phyloP scores from a whole-genome alignment of 768 basidiomycete species.

The Melanogaster broomeanus region DNA sequence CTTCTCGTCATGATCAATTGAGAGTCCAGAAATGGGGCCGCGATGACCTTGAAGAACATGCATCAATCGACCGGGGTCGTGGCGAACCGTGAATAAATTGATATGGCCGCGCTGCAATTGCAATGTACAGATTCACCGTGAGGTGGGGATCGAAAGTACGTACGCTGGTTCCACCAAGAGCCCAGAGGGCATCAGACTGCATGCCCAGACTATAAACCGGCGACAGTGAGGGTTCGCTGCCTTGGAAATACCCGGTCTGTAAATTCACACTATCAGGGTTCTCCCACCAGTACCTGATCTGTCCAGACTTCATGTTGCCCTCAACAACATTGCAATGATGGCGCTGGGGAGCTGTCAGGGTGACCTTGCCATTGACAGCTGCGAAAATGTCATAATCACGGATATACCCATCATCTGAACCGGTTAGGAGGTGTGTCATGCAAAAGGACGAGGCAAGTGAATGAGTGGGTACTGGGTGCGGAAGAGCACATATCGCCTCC shows the following conservation, averaged over 20 bases:
- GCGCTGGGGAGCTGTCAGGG: conserved; percentile 85
- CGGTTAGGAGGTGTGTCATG: conserved; percentile 87
- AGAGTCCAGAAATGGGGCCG: conserved; percentile 83
- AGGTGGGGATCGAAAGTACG: conserved; percentile 29
- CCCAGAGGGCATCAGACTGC: conserved; percentile 94
- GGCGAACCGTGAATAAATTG: conserved; percentile 90
- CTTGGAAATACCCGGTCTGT: conserved; percentile 31
- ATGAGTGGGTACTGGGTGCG: conserved; percentile 86
- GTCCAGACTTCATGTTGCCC: conserved; percentile 87
- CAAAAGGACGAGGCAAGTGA: conserved; percentile 84
- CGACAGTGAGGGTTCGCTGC: conserved; percentile 54
- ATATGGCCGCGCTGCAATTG: conserved; percentile 76
- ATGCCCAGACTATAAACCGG: conserved; percentile 91
- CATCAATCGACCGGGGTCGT: conserved; percentile 80
- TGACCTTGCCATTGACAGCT: conserved; percentile 83
- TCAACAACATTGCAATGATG: conserved; percentile 91
- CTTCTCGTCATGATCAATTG: conserved; percentile 79
- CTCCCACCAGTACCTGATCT: conserved; percentile 90
- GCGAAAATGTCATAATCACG: conserved; percentile 90
- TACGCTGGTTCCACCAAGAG: conserved; percentile 85
- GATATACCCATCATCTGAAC: conserved; percentile 92
- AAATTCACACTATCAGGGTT: conserved; percentile 43
- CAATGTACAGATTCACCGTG: conserved; percentile 19
- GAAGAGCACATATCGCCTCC: conserved; percentile 89
- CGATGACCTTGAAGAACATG: conserved; percentile 70